Conservation (phyloP, 2,329 filamentous ascomycete genomes). For the Penicillium sp. region DNA sequence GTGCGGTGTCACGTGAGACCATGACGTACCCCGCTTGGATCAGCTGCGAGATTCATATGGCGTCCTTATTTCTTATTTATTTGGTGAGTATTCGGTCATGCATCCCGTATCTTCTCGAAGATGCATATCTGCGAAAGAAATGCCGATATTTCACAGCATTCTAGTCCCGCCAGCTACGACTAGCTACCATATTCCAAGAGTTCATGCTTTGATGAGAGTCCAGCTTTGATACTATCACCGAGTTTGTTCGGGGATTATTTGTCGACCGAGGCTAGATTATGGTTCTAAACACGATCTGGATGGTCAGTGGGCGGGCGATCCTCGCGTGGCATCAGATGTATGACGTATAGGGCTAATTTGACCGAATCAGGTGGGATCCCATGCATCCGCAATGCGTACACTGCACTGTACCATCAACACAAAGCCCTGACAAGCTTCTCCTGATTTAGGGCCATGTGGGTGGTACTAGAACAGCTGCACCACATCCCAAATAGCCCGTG, state of each 20-base stretch:
- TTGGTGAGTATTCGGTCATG: background rate
- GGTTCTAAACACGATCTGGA: background rate
- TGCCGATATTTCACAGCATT: background rate
- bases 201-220: background rate
- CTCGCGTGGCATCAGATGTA: background rate
- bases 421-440: background rate
- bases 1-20: slow-evolving; percentile 20
- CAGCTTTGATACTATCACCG: too few species aligned
- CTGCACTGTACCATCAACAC: background rate
- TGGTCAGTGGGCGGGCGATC: background rate
- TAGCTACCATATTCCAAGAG: background rate
- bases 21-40: slow-evolving; percentile 20
- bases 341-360: slow-evolving; percentile 4
- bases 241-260: background rate
- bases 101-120: background rate
- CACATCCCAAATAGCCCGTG: too few species aligned
- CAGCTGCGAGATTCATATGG: slow-evolving; percentile 9
- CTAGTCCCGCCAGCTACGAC: background rate
- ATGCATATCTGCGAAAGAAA: background rate
- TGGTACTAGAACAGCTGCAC: too few species aligned
- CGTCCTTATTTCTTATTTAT: background rate
- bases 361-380: background rate
- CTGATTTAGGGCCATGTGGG: background rate
- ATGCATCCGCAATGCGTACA: background rate
- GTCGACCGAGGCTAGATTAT: background rate